Base-by-base conservation (phyloP, 1,139 yeast species). In the Kodamaea sp. region DNA sequence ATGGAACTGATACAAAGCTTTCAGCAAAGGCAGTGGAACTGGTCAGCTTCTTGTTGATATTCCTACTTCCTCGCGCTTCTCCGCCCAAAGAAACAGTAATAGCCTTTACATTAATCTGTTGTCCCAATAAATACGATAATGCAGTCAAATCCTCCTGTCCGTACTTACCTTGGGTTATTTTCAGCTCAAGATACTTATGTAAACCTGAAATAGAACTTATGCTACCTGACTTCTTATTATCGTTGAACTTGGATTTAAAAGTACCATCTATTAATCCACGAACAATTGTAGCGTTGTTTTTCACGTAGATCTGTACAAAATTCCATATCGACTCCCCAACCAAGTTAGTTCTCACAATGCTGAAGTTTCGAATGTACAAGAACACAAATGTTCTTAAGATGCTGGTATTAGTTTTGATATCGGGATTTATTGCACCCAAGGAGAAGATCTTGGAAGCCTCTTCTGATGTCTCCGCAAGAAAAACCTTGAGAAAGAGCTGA, bases 351-450 rank as follows among this genome's bases (percentile, higher is more conserved):
- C 74, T 73, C 20, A 78, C 62, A 22, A 80, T 54, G 30, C 87
- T 83, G 44, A 73, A 69, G 24, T 55, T 56, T 42, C 73, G 74
- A 19, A 83, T 59, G 38, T 78, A 61, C 26, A 67, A 70, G 38
- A 82, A 76, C 2, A 83, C 75, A 50, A 72, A 66, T 0, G 64
- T 54, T 47, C 80, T 66, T 27, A 84, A 55, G 3, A 54, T 39
- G 9, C 63, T 62, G 24, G 80, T 71, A 48, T 81, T 81, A 31
- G 61, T 61, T 21, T 66, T 61, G 26, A 84, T 84, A 36, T 81
- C 87, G 4, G 83, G 80, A 48, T 84, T 84, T 29, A 79, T 78
- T 19, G 80, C 74, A 2, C 92, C 94, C 30, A 84, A 58, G 1
- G 88, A 79, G 32, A 83, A 71, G 5, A 83, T 70, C 53, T 73